Conservation (phyloP, 148 eudicot species). For the Pharnaceum exiguum region DNA sequence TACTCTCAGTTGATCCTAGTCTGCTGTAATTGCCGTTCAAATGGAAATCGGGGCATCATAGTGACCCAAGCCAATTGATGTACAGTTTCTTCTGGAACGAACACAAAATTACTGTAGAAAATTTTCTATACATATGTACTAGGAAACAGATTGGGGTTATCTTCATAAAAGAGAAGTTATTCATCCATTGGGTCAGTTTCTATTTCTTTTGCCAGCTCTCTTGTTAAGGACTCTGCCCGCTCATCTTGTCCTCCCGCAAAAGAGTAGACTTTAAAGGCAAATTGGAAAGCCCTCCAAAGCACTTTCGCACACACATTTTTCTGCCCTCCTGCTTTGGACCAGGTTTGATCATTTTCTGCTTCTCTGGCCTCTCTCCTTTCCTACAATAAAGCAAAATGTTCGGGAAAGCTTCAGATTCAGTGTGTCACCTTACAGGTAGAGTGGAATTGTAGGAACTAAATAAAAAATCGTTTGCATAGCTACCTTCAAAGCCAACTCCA, state of each 20-base stretch:
- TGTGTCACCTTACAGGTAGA: no score
- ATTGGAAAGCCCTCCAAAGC: conserved; percentile 92
- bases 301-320: conserved; percentile 53
- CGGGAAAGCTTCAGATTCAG: no score
- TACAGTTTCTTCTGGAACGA: neutral
- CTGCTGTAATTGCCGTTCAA: conserved; percentile 13
- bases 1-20: conserved; percentile 14
- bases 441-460: no score
- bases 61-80: conserved; percentile 3
- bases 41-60: conserved; percentile 1
- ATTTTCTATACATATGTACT: neutral
- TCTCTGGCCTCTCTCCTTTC: conserved; percentile 66
- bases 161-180: neutral
- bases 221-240: conserved; percentile 81
- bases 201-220: conserved; percentile 84
- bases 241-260: conserved; percentile 99
- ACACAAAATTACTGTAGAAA: neutral
- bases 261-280: conserved; percentile 83
- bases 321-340: conserved; percentile 40
- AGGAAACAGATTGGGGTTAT: neutral
- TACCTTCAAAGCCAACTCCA: conserved; percentile 94
- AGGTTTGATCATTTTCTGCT: conserved; percentile 29
- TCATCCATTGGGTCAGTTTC: conserved; percentile 59
- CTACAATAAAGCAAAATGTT: conserved; percentile 27
- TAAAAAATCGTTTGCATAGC: neutral